Base-by-base conservation (phyloP, 2,329 filamentous ascomycete species). In the Ceratocystis smalleyi region DNA sequence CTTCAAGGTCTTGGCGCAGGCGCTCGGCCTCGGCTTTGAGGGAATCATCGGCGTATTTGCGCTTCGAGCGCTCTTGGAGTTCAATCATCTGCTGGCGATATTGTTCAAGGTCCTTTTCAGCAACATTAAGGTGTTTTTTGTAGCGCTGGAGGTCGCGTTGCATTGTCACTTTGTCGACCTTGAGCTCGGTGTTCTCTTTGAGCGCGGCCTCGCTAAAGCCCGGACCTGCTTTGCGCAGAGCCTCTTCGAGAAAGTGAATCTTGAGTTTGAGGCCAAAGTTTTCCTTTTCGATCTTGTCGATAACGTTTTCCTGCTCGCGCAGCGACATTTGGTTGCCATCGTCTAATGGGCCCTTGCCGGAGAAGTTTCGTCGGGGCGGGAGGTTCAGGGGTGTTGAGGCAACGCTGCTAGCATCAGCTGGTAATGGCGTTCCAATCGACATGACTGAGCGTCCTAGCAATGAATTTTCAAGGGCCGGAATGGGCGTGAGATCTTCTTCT, bases 181-280 rank as follows among this genome's bases (percentile, higher is more conserved):
- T 97, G 64, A 99, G 83, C 69, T 95, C 91, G 3, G 94, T 95
- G 72, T 99, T 99, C 75, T 99, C 94, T 72, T 89, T 90, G 32
- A 99, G 77, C 2, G 92, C 90, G 35, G 85, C 84, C 73, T 95
- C 88, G 70, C 91, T 95, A 77, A 91, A 94, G 64, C 91, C 90
- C 6, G 89, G 91, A 0, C 92, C 92, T 64, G 87, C 84, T 73
- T 95, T 96, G 63, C 86, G 83, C 61, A 99, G 76, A 15, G 89
- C 89, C 69, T 97, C 90, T 73, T 99, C 91, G 64, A 99, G 81
- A 73, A 95, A 99, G 74, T 97, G 91, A 63, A 97, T 96, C 74
- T 96, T 96, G 69, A 97, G 81, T 75, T 97, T 97, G 63, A 99
- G 79, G 27, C 90, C 90, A 72, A 97, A 99, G 72, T 99, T 99